phyloP scores from a whole-genome alignment of 192 early-diverging fungal species.

The Anaeromyces robustus region DNA sequence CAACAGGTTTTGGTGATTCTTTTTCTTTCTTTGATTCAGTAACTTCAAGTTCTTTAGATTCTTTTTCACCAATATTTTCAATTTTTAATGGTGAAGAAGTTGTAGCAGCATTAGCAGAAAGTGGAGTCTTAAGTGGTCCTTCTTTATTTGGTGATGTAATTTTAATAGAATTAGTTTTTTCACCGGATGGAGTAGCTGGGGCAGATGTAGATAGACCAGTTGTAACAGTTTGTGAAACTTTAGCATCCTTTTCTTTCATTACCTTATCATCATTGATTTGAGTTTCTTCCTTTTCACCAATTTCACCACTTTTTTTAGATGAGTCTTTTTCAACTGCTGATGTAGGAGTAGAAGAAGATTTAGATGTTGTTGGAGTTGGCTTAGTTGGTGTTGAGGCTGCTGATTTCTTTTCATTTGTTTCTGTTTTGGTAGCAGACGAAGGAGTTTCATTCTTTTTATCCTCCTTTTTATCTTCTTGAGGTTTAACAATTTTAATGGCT shows the following conservation, averaged over 20 bases:
- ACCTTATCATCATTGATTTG: neutral
- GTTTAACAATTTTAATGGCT: neutral
- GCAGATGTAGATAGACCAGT: neutral
- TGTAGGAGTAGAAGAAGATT: neutral
- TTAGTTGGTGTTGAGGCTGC: neutral
- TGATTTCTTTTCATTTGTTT: neutral
- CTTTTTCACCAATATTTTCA: neutral
- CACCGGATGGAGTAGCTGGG: neutral
- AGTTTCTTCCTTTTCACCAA: neutral
- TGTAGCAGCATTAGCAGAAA: neutral
- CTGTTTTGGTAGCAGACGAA: neutral
- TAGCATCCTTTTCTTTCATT: neutral
- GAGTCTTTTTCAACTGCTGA: neutral
- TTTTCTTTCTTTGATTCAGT: neutral
- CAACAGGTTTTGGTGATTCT: neutral
- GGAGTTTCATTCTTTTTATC: neutral
- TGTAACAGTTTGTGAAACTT: neutral
- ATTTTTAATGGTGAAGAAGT: neutral
- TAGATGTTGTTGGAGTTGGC: neutral
- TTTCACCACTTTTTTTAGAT: neutral
- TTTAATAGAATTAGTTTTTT: neutral
- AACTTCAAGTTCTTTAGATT: neutral
- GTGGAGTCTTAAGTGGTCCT: neutral
- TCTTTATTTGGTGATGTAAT: neutral
- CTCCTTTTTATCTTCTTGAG: neutral